These are phyloP conservation scores for Erucastrum elatum DNA, from an alignment of 345 rosid genomes.

Conservation along the genomic window DNA sequence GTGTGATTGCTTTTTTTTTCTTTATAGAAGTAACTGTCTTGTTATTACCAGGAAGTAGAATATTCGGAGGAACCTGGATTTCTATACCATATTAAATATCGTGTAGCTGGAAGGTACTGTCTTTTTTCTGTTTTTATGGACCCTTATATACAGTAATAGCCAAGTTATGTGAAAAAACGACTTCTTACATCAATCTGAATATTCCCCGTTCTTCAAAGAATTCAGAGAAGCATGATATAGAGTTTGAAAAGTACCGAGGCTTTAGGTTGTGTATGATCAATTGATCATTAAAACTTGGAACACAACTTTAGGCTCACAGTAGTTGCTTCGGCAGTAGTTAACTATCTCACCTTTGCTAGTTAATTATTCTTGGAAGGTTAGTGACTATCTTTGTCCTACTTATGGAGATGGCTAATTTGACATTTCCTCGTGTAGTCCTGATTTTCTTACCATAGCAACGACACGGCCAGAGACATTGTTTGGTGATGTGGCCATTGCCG, in stretches of 20 bases:
- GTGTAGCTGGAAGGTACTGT: slow-evolving; percentile 88
- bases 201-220: neutral
- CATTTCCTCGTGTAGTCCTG: slow-evolving; percentile 57
- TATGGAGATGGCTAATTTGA: slow-evolving; percentile 18
- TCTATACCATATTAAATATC: slow-evolving; percentile 87
- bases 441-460: slow-evolving; percentile 86
- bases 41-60: slow-evolving; percentile 80
- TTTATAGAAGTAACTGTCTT: slow-evolving; percentile 26
- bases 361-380: slow-evolving; percentile 1
- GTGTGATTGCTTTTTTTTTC: slow-evolving; percentile 6
- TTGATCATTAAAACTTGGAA: slow-evolving; percentile 4
- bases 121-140: neutral
- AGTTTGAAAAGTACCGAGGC: neutral
- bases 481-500: slow-evolving; percentile 96
- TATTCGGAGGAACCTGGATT: slow-evolving; percentile 93
- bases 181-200: neutral
- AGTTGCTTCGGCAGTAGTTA: slow-evolving; percentile 14
- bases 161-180: neutral
- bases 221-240: neutral
- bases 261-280: slow-evolving; percentile 7
- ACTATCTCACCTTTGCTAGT: neutral
- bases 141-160: neutral
- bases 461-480: slow-evolving; percentile 97
- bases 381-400: slow-evolving; percentile 15
- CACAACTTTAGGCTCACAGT: slow-evolving; percentile 3